Conservation (phyloP, 75 land plant species). For the Selaginella tamariscina region DNA sequence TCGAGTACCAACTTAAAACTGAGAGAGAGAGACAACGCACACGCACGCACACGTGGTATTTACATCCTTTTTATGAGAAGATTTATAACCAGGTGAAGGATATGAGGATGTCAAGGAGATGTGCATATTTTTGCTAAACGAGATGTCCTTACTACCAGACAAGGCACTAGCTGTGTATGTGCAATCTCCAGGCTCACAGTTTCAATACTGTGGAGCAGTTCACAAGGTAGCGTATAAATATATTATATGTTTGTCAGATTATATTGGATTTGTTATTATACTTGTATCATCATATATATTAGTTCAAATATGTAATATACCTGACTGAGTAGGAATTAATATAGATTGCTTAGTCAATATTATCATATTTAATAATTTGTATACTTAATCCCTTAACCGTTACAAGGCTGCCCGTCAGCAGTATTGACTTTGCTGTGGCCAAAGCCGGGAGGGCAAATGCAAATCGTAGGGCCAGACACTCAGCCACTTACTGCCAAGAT, state of each 20-base stretch:
- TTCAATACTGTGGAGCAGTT: constrained; percentile 29
- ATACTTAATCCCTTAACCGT: too few relatives aligned
- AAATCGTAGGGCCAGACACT: constrained; percentile 22
- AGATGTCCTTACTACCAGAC: constrained; percentile 16
- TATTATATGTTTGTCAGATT: too few relatives aligned
- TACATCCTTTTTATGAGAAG: too few relatives aligned
- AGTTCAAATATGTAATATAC: too few relatives aligned
- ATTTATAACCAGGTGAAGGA: constrained; percentile 24
- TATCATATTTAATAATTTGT: too few relatives aligned
- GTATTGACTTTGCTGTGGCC: constrained; percentile 86
- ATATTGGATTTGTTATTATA: too few relatives aligned
- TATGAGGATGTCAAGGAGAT: constrained; percentile 29
- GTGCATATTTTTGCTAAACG: constrained; percentile 27
- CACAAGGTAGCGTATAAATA: too few relatives aligned
- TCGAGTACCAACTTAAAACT: neutral
- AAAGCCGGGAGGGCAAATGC: constrained; percentile 45
- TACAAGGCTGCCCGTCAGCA: constrained; percentile 96
- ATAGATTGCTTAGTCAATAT: too few relatives aligned
- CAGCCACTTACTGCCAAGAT: constrained; percentile 59
- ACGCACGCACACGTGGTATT: neutral
- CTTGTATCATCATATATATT: too few relatives aligned
- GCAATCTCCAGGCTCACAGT: constrained; percentile 27
- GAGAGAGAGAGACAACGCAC: neutral
- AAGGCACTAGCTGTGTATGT: constrained; percentile 28
- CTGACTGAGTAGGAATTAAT: too few relatives aligned